These are phyloP conservation scores for Beauveria pseudobassiana DNA, from an alignment of 2,329 filamentous ascomycete genomes.

Conservation along the genomic window DNA sequence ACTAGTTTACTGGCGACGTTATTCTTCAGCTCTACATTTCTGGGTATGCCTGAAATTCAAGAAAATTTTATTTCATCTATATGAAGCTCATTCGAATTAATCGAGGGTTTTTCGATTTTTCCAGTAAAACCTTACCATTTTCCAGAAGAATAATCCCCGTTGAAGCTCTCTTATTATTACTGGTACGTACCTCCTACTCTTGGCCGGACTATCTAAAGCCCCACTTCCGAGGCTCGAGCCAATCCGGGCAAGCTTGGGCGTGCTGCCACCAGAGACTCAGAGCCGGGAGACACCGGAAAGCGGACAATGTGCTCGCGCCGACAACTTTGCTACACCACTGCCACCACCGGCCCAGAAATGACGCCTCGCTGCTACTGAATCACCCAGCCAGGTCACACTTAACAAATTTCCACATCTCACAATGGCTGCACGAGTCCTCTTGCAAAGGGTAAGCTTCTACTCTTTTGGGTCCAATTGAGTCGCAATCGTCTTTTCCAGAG, in stretches of 20 bases:
- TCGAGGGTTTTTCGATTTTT: too few relatives aligned
- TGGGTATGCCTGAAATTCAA: too few relatives aligned
- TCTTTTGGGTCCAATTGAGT: neutral
- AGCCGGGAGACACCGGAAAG: slow-evolving; percentile 8
- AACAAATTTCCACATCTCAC: neutral
- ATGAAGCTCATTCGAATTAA: too few relatives aligned
- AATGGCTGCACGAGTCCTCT: slow-evolving; percentile 12
- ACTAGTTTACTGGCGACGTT: too few relatives aligned
- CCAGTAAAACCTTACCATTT: too few relatives aligned
- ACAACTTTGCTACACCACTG: slow-evolving; percentile 7
- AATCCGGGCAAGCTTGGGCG: neutral
- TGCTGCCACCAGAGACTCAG: neutral
- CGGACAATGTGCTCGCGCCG: slow-evolving; percentile 9
- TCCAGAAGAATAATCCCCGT: too few relatives aligned
- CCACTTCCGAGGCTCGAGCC: slow-evolving; percentile 2
- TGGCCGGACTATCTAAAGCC: neutral
- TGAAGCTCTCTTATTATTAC: too few relatives aligned
- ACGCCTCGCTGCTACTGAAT: slow-evolving; percentile 7
- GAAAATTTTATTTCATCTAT: accelerated
- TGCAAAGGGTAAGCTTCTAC: slow-evolving; percentile 4
- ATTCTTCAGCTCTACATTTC: too few relatives aligned
- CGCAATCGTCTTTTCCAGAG: neutral
- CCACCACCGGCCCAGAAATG: slow-evolving; percentile 8
- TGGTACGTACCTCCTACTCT: too few relatives aligned
- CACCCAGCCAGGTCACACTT: neutral